Conservation (phyloP, 768 basidiomycete species). For the Coprinellus aureogranulatus region DNA sequence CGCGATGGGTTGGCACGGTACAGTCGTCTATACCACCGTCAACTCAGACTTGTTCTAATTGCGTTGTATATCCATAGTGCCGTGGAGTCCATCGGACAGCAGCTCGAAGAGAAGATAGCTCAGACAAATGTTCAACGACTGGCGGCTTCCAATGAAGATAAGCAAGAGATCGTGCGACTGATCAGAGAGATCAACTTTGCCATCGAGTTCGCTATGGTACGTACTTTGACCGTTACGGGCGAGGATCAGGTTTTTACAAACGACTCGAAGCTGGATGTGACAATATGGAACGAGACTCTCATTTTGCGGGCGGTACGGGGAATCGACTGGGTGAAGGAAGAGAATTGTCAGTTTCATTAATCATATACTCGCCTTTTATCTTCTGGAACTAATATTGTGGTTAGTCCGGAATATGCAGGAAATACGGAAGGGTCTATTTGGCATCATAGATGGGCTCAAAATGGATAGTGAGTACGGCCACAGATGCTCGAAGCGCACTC, state of each 20-base stretch:
- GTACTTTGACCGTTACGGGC: not conserved
- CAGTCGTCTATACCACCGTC: not conserved
- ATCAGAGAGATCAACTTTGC: not conserved
- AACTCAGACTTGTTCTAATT: not conserved
- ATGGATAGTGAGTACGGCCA: no score
- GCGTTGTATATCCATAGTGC: no score
- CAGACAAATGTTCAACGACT: not conserved
- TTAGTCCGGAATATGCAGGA: not conserved
- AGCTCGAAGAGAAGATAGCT: not conserved
- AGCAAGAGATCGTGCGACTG: not conserved
- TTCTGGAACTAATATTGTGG: not conserved
- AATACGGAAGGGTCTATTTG: not conserved
- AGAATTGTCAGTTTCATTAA: not conserved
- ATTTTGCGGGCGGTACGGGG: not conserved
- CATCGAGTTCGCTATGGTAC: constrained; percentile 1
- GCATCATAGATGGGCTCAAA: no score
- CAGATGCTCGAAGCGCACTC: no score
- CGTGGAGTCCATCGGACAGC: no score
- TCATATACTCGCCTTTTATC: no score
- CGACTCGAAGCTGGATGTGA: not conserved
- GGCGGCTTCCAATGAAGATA: constrained; percentile 27
- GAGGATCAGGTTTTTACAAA: no score
- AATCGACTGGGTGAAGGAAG: not conserved
- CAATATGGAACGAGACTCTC: not conserved
- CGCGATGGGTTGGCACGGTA: not conserved